phyloP scores from a whole-genome alignment of 2,329 filamentous ascomycete genomes.

The Albifimbria verrucaria region DNA sequence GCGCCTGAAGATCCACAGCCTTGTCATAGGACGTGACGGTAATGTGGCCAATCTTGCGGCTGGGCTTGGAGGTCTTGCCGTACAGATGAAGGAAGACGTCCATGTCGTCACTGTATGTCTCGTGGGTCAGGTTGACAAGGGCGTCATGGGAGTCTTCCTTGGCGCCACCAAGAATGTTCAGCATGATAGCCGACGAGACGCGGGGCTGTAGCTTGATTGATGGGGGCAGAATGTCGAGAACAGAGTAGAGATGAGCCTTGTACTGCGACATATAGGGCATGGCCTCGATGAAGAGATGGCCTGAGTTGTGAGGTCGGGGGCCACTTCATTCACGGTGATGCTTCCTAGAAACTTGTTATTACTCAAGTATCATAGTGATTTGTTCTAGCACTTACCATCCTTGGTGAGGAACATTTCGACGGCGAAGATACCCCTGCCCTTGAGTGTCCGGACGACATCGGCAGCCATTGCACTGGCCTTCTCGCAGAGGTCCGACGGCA shows the following conservation, averaged over 20 bases:
- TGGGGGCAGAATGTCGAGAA: slow-evolving; percentile 64
- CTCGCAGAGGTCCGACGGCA: slow-evolving; percentile 57
- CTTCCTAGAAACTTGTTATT: slow-evolving; percentile 34
- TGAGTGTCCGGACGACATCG: slow-evolving; percentile 74
- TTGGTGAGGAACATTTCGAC: slow-evolving; percentile 91
- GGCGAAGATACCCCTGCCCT: slow-evolving; percentile 90
- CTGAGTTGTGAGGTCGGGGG: slow-evolving; percentile 83
- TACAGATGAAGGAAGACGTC: slow-evolving; percentile 76
- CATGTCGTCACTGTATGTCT: slow-evolving; percentile 39
- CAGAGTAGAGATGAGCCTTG: slow-evolving; percentile 82
- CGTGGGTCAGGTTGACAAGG: slow-evolving; percentile 44
- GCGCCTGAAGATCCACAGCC: slow-evolving; percentile 55
- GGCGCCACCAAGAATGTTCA: slow-evolving; percentile 76
- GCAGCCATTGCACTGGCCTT: slow-evolving; percentile 74
- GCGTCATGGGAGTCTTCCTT: slow-evolving; percentile 57
- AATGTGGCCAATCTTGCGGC: slow-evolving; percentile 93
- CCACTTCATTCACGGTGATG: slow-evolving; percentile 83
- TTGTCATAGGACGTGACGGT: slow-evolving; percentile 72
- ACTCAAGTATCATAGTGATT: not conserved
- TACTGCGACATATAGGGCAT: slow-evolving; percentile 85
- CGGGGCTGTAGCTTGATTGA: slow-evolving; percentile 53
- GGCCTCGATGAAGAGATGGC: slow-evolving; percentile 93
- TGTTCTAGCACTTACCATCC: slow-evolving; percentile 46
- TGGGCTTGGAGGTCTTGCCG: slow-evolving; percentile 82
- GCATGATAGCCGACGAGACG: slow-evolving; percentile 67